Base-by-base conservation (phyloP, 1,284 basidiomycete species). In the Coniferiporia sulphurascens region DNA sequence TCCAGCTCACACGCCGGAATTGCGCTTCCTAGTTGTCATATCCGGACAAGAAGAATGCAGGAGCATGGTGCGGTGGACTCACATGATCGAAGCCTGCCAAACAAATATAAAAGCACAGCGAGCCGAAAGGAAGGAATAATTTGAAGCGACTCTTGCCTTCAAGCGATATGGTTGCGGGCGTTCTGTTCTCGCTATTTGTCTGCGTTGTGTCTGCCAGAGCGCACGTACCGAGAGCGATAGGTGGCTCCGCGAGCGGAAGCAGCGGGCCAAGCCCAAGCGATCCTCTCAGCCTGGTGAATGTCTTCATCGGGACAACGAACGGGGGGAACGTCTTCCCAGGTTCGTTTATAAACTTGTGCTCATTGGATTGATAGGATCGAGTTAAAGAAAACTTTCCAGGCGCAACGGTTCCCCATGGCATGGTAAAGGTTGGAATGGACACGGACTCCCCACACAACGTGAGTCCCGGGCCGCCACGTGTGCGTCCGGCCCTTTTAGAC, bases 311-410 rank as follows among this genome's bases (percentile, higher is more conserved):
- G n/a, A 64, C 62, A 10, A 64, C 60, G 27, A 50, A 61, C 35
- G 63, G 62, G 34, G 63, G 63, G 21, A 64, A 63, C 43, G 63
- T 66, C 13, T 66, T 66, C 53, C 65, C 63, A 50, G 64, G 62
- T 63, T 41, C 50, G 56, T 53, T 12, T 44, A 27, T 53, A 45
- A n/a, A 22, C 15, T 13, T 52, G 5, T 41, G 21, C 46, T 13
- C 32, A 56, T 56, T 56, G 54, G 45, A 6, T 19, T 15, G 51
- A 34, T 46, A 41, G 13, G 17, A 8, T n/a, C 35, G 49, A 49
- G 13, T 34, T 43, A 41, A 48, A 27, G n/a, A 8, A 48, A 54
- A 15, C 15, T 49, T 27, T 48, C 36, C 36, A 43, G 63, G 59
- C 32, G 59, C 63, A 12, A 63, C 61, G n/a, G 56, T 63, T 13